Evolutionary conservation across 2,329 filamentous ascomycete genomes (phyloP).

Genomic region (Verticillium dahliae): DNA sequence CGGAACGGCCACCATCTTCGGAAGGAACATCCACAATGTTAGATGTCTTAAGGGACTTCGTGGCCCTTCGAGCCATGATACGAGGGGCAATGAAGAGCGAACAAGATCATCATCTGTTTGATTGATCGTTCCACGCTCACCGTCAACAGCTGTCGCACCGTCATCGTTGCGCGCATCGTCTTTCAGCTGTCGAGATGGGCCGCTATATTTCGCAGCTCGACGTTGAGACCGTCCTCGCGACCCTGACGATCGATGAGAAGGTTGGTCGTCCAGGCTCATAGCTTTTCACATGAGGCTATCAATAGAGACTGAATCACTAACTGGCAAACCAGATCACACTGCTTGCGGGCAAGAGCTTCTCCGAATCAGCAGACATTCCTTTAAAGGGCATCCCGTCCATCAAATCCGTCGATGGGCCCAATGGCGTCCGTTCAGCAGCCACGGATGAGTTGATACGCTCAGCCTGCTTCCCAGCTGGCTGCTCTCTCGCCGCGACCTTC

Average conservation of each 20-base stretch:
- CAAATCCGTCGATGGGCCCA: constrained; percentile 10
- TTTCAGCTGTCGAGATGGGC: background rate
- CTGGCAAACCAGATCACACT: constrained; percentile 2
- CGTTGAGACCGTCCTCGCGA: constrained; percentile 18
- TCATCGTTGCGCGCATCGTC: background rate
- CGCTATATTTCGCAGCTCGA: background rate
- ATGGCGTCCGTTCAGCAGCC: constrained; percentile 10
- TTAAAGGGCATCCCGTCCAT: constrained; percentile 7
- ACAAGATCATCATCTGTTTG: background rate
- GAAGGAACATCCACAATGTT: background rate
- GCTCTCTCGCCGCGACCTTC: constrained; percentile 52
- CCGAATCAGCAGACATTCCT: constrained; percentile 6
- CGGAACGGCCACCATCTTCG: background rate
- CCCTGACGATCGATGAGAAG: constrained; percentile 23
- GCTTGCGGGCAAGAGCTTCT: constrained; percentile 9
- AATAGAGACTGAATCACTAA: background rate
- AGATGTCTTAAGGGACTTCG: background rate
- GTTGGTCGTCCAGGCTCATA: constrained; percentile 4
- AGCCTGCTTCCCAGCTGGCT: constrained; percentile 18
- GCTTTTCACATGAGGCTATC: too few species aligned
- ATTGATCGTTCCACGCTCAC: background rate
- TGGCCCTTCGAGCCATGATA: background rate
- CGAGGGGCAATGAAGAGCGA: background rate
- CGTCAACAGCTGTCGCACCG: background rate
- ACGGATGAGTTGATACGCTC: constrained; percentile 9